Evolutionary conservation across 2,329 filamentous ascomycete genomes (phyloP), one percentile per base, ranked within the genome.

Genomic region (Cladosporium halotolerans): DNA sequence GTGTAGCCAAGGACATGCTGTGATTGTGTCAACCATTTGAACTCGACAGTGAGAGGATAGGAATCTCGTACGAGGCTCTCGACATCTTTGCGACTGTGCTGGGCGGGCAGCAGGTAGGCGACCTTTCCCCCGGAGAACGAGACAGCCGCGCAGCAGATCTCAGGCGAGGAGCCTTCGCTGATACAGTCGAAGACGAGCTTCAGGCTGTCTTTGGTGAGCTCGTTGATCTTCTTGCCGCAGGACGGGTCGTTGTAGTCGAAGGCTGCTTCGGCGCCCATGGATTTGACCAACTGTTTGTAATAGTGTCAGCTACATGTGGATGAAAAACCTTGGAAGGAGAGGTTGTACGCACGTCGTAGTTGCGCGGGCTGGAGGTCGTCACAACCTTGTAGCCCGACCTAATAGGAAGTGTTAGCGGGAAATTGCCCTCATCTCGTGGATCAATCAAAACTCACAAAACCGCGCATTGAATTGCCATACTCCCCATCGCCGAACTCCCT

Each of bases 201-300:
- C 3, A 81, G 66, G 31, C 62, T 65, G 63, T 76, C 70, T 3
- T 73, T 66, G 9, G 75, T 76, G 47, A 68, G 67, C 40, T 69
- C 65, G 28, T 71, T 69, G 64, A 82, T 80, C 55, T 78, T 71
- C 36, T 68, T 65, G 1, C 70, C 69, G 33, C 70, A 70, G 16
- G 71, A 69, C 0, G 73, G 66, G 16, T 72, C 71, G 16, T 70
- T 71, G 69, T 81, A 81, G 64, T 80, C 73, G 58, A 79, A 78
- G 9, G 70, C 71, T 44, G 67, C 66, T 55, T 73, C 70, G 1
- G 77, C 77, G 16, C 79, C 79, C 11, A 77, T 66, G 6, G 61
- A 65, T 55, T 72, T 72, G 4, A 76, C 67, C 9, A 79, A 72
- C 5, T 73, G 69, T 38, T 32, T 13, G 38, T 8, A 28, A 23